Conservation (phyloP, 768 basidiomycete species). For the Tubosaeta sp. region DNA sequence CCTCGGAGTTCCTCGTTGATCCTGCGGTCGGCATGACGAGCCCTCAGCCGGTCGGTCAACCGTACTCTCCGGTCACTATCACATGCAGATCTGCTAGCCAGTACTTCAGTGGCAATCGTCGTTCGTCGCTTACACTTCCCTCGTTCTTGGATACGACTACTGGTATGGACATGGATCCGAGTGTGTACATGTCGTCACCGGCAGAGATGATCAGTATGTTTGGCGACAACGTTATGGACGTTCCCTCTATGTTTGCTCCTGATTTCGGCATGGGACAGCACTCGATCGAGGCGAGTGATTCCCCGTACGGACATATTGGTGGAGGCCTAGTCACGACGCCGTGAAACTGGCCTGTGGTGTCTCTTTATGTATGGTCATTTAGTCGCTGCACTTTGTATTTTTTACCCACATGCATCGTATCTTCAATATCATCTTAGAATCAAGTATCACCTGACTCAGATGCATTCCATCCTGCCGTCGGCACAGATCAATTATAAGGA, state of each 20-base stretch:
- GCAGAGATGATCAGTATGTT: constrained; percentile 62
- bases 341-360: constrained; percentile 7
- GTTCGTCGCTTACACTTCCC: constrained; percentile 21
- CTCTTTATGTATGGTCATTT: neutral
- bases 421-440: too few relatives aligned
- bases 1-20: constrained; percentile 61
- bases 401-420: constrained; percentile 10
- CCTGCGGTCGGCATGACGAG: constrained; percentile 25
- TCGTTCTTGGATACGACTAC: constrained; percentile 28
- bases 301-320: constrained; percentile 25
- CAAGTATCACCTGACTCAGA: constrained; percentile 11
- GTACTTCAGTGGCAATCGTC: constrained; percentile 23
- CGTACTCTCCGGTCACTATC: constrained; percentile 21
- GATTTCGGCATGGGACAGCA: constrained; percentile 29
- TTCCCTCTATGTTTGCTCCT: constrained; percentile 30
- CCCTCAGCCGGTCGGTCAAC: constrained; percentile 19
- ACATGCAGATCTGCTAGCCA: constrained; percentile 13
- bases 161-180: constrained; percentile 46
- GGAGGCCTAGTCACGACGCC: constrained; percentile 25
- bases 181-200: constrained; percentile 49
- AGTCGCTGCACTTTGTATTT: constrained; percentile 3
- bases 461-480: neutral
- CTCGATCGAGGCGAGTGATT: constrained; percentile 23
- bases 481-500: neutral
- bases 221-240: constrained; percentile 39